Base-by-base conservation (phyloP, 2,329 filamentous ascomycete genomes). In the Penicillium sp. region DNA sequence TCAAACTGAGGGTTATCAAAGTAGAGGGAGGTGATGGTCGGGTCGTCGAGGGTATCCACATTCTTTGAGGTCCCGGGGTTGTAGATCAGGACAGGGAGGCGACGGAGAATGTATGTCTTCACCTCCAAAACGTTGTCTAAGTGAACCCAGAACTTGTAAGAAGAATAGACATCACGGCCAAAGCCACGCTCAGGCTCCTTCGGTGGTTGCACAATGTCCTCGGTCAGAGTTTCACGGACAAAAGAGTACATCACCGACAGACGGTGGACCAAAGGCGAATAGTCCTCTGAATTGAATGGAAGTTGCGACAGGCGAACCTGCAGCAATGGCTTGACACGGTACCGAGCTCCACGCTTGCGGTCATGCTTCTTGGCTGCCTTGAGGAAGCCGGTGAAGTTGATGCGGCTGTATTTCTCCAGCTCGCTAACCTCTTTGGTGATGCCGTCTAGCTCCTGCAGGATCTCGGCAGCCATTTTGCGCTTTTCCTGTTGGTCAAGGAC, bases 281-380 rank as follows among this genome's bases (percentile, higher is more conserved):
- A 97, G 65, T 90, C 90, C 73, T 97, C 94, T 55, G 90, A 93
- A 77, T 97, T 96, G 81, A 99, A 96, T 12, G 93, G 92, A 58
- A 92, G 82, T 62, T 91, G 86, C n/a, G 90, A 86, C 67, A 99
- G 78, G 67, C 90, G 89, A 67, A 96, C 88, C 77, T 96, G 90
- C 76, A 97, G 87, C 79, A 97, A 87, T 26, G 94, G 92, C 23
- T 91, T 86, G 64, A 97, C 89, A 72, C 88, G 90, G 79, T 97
- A 97, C 51, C 86, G 83, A 62, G 86, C 83, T 53, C 92, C 92
- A 63, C 93, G 85, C 78, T 93, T 95, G 63, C 94, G 89, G 76
- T 99, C 94, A 76, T 99, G 94, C 79, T 99, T 99, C 85, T 99
- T 99, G 54, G 92, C 92, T 46, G 96, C 96, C 81, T 99, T 99